Conservation (phyloP, 331 rosid genomes). For the Dryas integrifolia region DNA sequence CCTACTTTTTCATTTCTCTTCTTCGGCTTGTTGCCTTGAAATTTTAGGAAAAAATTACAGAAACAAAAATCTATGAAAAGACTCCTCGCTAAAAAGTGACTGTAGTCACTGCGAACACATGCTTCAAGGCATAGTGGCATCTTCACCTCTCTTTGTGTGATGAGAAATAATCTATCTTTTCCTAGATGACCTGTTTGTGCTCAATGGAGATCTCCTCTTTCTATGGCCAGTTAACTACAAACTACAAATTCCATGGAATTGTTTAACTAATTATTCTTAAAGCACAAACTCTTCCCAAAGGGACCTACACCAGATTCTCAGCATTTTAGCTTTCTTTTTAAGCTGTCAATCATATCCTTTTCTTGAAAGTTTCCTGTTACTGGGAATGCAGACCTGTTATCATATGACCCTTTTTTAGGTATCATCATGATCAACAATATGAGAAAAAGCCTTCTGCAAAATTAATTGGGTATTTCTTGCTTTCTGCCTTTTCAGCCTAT, state of each 20-base stretch:
- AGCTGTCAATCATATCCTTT: constrained; percentile 5
- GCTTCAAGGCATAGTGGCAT: not conserved
- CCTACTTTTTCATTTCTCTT: not conserved
- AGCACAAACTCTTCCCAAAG: not conserved
- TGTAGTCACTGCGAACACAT: not conserved
- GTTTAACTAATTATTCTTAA: not conserved
- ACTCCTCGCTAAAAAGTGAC: not conserved
- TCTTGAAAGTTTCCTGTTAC: not conserved
- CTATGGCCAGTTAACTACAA: not conserved
- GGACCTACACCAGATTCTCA: not conserved
- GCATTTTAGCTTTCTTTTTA: not conserved
- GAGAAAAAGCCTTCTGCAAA: not conserved
- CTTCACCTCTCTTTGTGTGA: not conserved
- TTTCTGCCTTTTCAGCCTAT: not conserved
- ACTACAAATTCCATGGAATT: not conserved
- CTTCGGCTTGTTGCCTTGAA: not conserved
- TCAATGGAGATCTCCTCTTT: constrained; percentile 9
- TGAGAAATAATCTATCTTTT: not conserved
- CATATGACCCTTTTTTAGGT: not conserved
- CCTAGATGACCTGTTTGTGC: constrained; percentile 2
- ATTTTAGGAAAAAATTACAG: not conserved
- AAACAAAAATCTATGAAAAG: not conserved
- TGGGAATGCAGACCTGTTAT: not conserved
- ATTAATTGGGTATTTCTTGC: not conserved
- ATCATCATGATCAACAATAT: not conserved